Conservation (phyloP, 2,329 filamentous ascomycete species). For the Ophiobolus disseminans region DNA sequence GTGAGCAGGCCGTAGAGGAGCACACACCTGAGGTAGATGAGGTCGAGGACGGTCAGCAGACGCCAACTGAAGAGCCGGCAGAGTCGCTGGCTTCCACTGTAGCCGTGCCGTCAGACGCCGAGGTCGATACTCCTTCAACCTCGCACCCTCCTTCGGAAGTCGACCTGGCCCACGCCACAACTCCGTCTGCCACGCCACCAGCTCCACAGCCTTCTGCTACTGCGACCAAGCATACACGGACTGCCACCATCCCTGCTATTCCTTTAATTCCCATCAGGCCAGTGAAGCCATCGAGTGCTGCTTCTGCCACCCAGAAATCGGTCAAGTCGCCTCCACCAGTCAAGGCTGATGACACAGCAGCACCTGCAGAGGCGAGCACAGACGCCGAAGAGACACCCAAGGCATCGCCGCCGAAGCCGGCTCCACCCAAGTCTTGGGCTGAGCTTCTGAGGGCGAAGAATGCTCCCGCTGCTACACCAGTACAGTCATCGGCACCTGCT, state of each 20-base stretch:
- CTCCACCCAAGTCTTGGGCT: constrained; percentile 68
- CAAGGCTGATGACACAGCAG: constrained; percentile 13
- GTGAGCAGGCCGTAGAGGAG: constrained; percentile 43
- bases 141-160: constrained; percentile 65
- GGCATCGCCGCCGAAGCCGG: constrained; percentile 55
- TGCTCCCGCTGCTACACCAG: constrained; percentile 37
- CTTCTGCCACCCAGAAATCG: constrained; percentile 47
- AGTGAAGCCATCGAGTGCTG: constrained; percentile 46
- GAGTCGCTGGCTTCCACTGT: constrained; percentile 55
- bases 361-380: constrained; percentile 14
- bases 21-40: constrained; percentile 9
- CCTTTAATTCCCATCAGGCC: constrained; percentile 61
- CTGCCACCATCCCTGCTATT: constrained; percentile 55
- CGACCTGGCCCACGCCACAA: constrained; percentile 62
- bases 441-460: constrained; percentile 67
- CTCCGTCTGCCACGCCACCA: constrained; percentile 58
- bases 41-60: constrained; percentile 38
- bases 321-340: constrained; percentile 33
- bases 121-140: constrained; percentile 64
- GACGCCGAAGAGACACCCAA: constrained; percentile 48
- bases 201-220: constrained; percentile 41
- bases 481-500: constrained; percentile 10
- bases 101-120: constrained; percentile 54
- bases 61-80: constrained; percentile 50
- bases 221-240: constrained; percentile 48